phyloP scores from a whole-genome alignment of 805 yeast species.

The Pichia rugopelliculosa region DNA sequence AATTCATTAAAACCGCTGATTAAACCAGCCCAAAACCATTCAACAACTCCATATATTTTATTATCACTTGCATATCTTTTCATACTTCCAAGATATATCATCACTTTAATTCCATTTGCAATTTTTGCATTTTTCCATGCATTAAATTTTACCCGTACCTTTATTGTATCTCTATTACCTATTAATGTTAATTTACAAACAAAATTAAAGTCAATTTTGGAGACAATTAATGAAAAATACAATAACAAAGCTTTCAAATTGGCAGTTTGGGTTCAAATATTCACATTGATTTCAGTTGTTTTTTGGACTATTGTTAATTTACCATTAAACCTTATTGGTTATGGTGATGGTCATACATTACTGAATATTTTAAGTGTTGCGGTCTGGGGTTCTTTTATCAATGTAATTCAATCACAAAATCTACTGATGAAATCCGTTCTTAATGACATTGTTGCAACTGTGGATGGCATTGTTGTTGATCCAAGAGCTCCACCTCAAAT shows the following conservation, averaged over 20 bases:
- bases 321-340: conserved; percentile 12
- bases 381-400: conserved; percentile 56
- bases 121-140: conserved; percentile 79
- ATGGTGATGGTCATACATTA: conserved; percentile 10
- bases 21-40: conserved; percentile 7
- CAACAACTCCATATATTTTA: conserved; percentile 48
- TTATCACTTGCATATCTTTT: conserved; percentile 48
- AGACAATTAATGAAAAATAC: conserved; percentile 40
- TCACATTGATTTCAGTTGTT: conserved; percentile 21
- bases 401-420: conserved; percentile 71
- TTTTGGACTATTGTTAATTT: conserved; percentile 29
- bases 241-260: conserved; percentile 52
- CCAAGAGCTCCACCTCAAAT: conserved; percentile 43
- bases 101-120: conserved; percentile 66
- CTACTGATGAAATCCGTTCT: conserved; percentile 49
- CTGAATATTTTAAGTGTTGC: conserved; percentile 47
- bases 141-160: conserved; percentile 58
- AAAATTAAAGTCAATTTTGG: conserved; percentile 24
- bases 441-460: conserved; percentile 2
- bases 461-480: conserved; percentile 42
- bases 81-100: conserved; percentile 49
- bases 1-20: conserved; percentile 3
- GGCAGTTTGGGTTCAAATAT: conserved; percentile 51
- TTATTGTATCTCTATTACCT: conserved; percentile 53
- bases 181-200: conserved; percentile 21